Evolutionary conservation across 1,284 basidiomycete species (phyloP).

Genomic region (Ceratobasidium sp.): DNA sequence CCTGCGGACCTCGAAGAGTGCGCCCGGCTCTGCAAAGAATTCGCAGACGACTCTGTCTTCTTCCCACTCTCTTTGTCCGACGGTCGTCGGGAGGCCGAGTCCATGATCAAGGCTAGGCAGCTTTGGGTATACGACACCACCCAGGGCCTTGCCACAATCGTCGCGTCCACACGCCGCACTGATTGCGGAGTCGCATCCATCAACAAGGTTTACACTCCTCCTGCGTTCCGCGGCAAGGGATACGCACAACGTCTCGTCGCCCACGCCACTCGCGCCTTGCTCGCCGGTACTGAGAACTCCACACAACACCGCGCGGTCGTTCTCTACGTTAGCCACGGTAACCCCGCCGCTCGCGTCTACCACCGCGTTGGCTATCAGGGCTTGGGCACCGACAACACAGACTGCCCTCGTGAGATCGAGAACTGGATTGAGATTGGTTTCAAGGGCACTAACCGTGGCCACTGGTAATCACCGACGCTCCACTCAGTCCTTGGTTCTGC

Average conservation of each 20-base stretch:
- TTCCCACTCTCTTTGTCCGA: conserved; percentile 64
- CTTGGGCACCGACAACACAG: conserved; percentile 53
- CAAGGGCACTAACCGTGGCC: conserved; percentile 64
- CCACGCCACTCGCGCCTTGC: conserved; percentile 53
- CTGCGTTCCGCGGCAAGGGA: conserved; percentile 60
- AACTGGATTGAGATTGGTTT: conserved; percentile 72
- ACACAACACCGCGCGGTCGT: conserved; percentile 56
- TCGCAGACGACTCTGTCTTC: conserved; percentile 66
- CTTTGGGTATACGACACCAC: conserved; percentile 70
- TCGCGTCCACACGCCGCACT: conserved; percentile 68
- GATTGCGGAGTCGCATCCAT: conserved; percentile 63
- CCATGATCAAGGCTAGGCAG: conserved; percentile 60
- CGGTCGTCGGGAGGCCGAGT: conserved; percentile 62
- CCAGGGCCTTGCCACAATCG: conserved; percentile 66
- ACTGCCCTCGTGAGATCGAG: conserved; percentile 55
- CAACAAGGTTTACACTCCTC: conserved; percentile 72
- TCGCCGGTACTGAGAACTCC: conserved; percentile 52
- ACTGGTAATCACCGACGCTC: conserved; percentile 62
- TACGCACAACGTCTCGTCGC: conserved; percentile 69
- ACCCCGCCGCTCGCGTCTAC: conserved; percentile 67
- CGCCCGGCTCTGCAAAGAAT: conserved; percentile 63
- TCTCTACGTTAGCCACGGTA: conserved; percentile 66
- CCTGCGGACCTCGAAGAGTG: conserved; percentile 56
- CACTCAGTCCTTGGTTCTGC: background rate
- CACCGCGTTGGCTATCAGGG: conserved; percentile 69